Percentiles rank a stretch among this genome's conserved stretches.
These are phyloP conservation scores for Russula sp. DNA, from an alignment of 768 basidiomycete genomes.

Conservation along the genomic window DNA sequence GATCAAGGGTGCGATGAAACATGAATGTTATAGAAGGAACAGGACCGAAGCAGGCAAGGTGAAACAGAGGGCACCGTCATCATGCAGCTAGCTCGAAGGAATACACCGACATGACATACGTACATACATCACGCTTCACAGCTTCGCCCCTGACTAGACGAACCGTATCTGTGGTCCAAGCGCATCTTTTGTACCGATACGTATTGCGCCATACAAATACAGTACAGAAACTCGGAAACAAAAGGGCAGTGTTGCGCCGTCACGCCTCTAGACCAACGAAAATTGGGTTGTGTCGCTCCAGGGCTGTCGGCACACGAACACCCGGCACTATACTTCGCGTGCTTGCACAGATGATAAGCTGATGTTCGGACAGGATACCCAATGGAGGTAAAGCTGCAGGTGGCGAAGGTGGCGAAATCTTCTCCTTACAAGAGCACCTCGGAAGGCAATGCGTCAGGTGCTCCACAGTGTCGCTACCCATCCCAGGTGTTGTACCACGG, in stretches of 20 bases:
- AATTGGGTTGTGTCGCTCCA: constrained; percentile 22
- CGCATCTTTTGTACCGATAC: too few relatives aligned
- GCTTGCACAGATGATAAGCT: background rate
- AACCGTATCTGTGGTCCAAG: too few relatives aligned
- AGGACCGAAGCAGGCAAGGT: too few relatives aligned
- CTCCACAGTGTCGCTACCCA: background rate
- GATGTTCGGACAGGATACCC: background rate
- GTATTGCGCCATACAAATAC: too few relatives aligned
- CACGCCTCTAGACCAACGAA: constrained; percentile 18
- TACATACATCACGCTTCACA: too few relatives aligned
- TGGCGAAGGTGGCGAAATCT: constrained; percentile 18
- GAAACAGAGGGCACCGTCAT: too few relatives aligned
- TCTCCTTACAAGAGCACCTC: constrained; percentile 17
- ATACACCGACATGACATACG: too few relatives aligned
- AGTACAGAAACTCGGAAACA: background rate
- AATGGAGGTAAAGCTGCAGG: constrained; percentile 14
- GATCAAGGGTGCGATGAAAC: background rate
- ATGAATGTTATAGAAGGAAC: too few relatives aligned
- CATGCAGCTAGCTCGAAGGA: too few relatives aligned
- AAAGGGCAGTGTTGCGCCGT: background rate
- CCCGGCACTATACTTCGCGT: constrained; percentile 11
- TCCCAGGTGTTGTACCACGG: background rate
- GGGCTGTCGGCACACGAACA: constrained; percentile 19
- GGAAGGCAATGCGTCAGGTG: constrained; percentile 16
- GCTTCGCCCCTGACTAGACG: too few relatives aligned